These are phyloP conservation scores for Tolypocladium ophioglossoides DNA, from an alignment of 2,329 filamentous ascomycete genomes.

Conservation along the genomic window DNA sequence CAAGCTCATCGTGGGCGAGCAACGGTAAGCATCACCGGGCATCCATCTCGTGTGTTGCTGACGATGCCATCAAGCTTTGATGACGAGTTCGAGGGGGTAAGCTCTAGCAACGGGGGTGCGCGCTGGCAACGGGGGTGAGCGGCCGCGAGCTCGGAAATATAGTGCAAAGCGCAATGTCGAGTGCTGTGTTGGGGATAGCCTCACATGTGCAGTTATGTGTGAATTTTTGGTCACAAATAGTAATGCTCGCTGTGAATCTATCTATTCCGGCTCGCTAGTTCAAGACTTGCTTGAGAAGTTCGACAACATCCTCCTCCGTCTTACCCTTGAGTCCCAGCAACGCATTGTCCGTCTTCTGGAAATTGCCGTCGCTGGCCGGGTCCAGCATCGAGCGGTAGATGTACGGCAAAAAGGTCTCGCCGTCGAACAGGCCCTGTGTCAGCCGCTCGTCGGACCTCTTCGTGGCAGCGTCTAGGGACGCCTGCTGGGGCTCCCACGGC, in stretches of 20 bases:
- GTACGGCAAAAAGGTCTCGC: constrained; percentile 19
- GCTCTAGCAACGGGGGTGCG: no score
- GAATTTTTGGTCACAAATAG: no score
- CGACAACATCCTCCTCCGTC: constrained; percentile 28
- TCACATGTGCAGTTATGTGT: no score
- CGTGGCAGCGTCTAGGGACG: constrained; percentile 15
- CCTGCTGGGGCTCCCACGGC: constrained; percentile 32
- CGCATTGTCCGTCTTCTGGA: constrained; percentile 28
- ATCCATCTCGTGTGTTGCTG: background rate
- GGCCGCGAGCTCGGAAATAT: no score
- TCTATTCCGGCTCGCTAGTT: constrained; percentile 1
- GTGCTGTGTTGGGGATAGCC: no score
- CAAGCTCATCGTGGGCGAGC: constrained; percentile 47
- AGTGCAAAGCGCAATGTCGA: no score
- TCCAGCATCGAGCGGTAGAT: constrained; percentile 21
- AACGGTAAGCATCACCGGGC: constrained; percentile 22
- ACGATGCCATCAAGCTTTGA: background rate
- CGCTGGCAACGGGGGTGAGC: no score
- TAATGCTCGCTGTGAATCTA: no score
- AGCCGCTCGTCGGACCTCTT: constrained; percentile 17
- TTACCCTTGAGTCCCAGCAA: constrained; percentile 32
- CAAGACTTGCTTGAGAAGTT: constrained; percentile 12
- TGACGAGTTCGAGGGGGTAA: no score
- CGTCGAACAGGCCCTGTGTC: constrained; percentile 17
- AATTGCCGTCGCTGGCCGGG: constrained; percentile 19